These are phyloP conservation scores for Diplocarpon mali DNA, from an alignment of 2,329 filamentous ascomycete genomes.

Conservation along the genomic window DNA sequence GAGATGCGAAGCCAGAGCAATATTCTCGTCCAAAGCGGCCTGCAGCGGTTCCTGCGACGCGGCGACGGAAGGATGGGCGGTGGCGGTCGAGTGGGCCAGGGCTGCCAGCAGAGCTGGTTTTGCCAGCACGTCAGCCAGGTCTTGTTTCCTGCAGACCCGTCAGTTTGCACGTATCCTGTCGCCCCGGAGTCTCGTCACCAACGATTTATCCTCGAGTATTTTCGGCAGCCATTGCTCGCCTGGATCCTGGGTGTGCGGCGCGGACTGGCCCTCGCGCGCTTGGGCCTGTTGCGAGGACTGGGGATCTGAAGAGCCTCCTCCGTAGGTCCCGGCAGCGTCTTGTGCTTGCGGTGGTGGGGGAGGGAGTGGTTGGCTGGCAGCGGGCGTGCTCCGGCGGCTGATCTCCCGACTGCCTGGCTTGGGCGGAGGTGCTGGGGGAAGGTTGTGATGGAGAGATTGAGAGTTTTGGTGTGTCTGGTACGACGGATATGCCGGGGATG, in stretches of 20 bases:
- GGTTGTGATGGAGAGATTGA: constrained; percentile 35
- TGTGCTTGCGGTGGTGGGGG: constrained; percentile 18
- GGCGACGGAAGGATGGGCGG: constrained; percentile 60
- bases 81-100: constrained; percentile 55
- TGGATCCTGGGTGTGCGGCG: constrained; percentile 40
- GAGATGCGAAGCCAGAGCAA: constrained; percentile 55
- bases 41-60: constrained; percentile 55
- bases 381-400: constrained; percentile 55
- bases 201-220: constrained; percentile 73
- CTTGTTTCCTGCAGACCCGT: constrained; percentile 50
- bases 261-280: constrained; percentile 20
- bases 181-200: constrained; percentile 29
- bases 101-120: constrained; percentile 57
- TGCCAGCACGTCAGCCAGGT: constrained; percentile 60
- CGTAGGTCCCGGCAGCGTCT: constrained; percentile 15
- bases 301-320: constrained; percentile 10
- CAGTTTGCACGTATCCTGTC: constrained; percentile 4
- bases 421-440: constrained; percentile 59
- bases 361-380: constrained; percentile 29
- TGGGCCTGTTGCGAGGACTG: constrained; percentile 16
- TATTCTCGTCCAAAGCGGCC: constrained; percentile 57
- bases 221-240: constrained; percentile 71
- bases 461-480: constrained; percentile 22
- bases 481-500: constrained; percentile 18
- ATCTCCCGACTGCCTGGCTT: constrained; percentile 60